Percentiles rank a stretch among this genome's conserved stretches.
phyloP scores from a whole-genome alignment of 2,329 filamentous ascomycete species.

The Penicillium glabrum region DNA sequence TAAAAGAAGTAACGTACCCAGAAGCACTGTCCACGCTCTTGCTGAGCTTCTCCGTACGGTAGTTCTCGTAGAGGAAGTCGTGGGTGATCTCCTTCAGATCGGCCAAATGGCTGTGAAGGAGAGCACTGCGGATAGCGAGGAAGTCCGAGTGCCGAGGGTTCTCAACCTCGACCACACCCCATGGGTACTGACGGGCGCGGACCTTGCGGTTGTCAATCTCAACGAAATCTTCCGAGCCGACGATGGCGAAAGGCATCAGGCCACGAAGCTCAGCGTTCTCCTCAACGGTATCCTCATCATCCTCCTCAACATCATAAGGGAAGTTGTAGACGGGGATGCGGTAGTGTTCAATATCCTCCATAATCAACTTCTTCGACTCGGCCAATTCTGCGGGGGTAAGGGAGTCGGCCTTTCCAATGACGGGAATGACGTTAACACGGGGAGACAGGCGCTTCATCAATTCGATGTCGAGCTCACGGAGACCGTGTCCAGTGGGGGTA shows the following conservation, averaged over 20 bases:
- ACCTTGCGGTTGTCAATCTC: constrained; percentile 92
- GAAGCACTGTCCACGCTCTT: constrained; percentile 94
- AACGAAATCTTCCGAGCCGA: constrained; percentile 92
- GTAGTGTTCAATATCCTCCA: constrained; percentile 99
- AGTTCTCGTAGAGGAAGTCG: constrained; percentile 99
- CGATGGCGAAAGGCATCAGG: constrained; percentile 98
- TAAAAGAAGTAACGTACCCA: constrained; percentile 64
- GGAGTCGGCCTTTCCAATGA: constrained; percentile 97
- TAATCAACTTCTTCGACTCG: constrained; percentile 99
- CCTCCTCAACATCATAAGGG: constrained; percentile 98
- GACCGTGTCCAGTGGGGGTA: constrained; percentile 94
- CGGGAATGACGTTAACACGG: constrained; percentile 97
- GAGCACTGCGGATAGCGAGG: constrained; percentile 90
- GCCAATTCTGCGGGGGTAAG: constrained; percentile 94
- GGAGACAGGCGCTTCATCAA: constrained; percentile 99
- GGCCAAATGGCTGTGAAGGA: constrained; percentile 95
- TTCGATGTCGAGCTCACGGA: constrained; percentile 98
- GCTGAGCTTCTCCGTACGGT: constrained; percentile 99
- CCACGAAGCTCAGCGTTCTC: constrained; percentile 97
- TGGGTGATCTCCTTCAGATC: constrained; percentile 99
- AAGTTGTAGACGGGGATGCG: constrained; percentile 99
- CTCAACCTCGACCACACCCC: constrained; percentile 98
- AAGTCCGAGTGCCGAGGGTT: constrained; percentile 99
- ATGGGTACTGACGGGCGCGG: constrained; percentile 94
- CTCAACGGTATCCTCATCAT: constrained; percentile 98